These are phyloP conservation scores for Kwoniella dejecticola DNA, from an alignment of 768 basidiomycete species.

Conservation along the genomic window DNA sequence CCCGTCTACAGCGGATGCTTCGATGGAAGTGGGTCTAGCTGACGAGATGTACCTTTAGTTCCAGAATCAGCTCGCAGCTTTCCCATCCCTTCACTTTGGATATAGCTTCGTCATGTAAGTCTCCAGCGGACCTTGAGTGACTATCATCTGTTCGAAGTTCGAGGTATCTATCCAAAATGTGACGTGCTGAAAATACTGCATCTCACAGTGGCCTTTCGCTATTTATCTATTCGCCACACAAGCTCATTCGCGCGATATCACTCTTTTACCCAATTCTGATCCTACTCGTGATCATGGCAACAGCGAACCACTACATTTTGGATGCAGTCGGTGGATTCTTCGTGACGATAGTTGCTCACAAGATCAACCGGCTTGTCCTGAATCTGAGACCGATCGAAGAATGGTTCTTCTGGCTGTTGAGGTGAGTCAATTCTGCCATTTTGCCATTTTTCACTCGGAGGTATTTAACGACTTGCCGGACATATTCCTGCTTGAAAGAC, in stretches of 20 bases:
- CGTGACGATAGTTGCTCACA: conserved; percentile 41
- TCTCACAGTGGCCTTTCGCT: conserved; percentile 38
- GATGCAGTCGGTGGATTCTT: conserved; percentile 48
- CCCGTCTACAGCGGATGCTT: neutral
- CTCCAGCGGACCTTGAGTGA: neutral
- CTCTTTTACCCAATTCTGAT: conserved; percentile 44
- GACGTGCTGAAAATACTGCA: no score
- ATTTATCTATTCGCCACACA: conserved; percentile 44
- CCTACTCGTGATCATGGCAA: conserved; percentile 48
- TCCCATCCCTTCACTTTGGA: conserved; percentile 42
- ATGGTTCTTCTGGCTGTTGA: conserved; percentile 46
- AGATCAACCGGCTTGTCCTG: conserved; percentile 35
- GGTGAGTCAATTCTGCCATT: conserved; percentile 20
- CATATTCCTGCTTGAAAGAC: neutral
- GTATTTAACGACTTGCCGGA: neutral
- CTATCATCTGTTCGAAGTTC: no score
- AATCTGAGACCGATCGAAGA: conserved; percentile 49
- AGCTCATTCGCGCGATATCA: conserved; percentile 23
- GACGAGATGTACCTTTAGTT: conserved; percentile 25
- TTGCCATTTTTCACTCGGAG: neutral
- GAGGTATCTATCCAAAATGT: no score
- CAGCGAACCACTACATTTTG: conserved; percentile 47
- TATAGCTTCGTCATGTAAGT: conserved; percentile 38
- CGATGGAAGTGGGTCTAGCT: neutral
- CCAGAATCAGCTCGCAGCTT: conserved; percentile 49